Base-by-base conservation (phyloP, 345 rosid species). In the Brassica nigra region DNA sequence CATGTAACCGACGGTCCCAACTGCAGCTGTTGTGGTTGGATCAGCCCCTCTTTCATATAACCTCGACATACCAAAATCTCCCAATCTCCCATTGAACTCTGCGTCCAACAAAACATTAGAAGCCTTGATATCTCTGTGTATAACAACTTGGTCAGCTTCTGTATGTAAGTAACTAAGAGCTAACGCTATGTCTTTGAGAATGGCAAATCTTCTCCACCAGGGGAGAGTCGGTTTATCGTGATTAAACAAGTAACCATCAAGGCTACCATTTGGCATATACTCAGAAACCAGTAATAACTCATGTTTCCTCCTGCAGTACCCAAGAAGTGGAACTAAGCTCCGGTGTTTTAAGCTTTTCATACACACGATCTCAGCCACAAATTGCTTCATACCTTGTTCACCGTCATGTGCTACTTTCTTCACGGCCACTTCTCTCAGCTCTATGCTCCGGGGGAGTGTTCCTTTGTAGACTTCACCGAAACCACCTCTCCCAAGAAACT, bases 31-130 rank as follows among this genome's bases (percentile, higher is more conserved):
- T n/a, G 97, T 91, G 70, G 81, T 81, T 65, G 71, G 79, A 15
- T 95, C 89, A 8, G 87, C 68, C 3, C 95, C 97, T 62, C 88
- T 94, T 49, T 89, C 97, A 9, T 89, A 88, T 70, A 95, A 69
- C 85, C 89, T 90, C 2, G 99, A 96, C n/a, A 95, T 90, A 29
- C 99, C 99, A 42, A 95, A 95, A 84, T 91, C 99, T 5, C 99
- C 97, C 20, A 92, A 87, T 81, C 85, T 89, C 31, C 97, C 99
- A 14, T 88, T 90, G 55, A 90, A 70, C 11, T 91, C 94, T 8
- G 83, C 64, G 68, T 95, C 90, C 28, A 86, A 73, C 63, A 86
- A 80, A 29, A 86, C 75, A 30, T 88, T 88, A 36, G 84, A 73
- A 18, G 91, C 86, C 77, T 88, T 88, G 64, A 88, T 74, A 31